These are phyloP conservation scores for Plectosphaerella plurivora DNA, from an alignment of 2,329 filamentous ascomycete genomes.

Conservation along the genomic window DNA sequence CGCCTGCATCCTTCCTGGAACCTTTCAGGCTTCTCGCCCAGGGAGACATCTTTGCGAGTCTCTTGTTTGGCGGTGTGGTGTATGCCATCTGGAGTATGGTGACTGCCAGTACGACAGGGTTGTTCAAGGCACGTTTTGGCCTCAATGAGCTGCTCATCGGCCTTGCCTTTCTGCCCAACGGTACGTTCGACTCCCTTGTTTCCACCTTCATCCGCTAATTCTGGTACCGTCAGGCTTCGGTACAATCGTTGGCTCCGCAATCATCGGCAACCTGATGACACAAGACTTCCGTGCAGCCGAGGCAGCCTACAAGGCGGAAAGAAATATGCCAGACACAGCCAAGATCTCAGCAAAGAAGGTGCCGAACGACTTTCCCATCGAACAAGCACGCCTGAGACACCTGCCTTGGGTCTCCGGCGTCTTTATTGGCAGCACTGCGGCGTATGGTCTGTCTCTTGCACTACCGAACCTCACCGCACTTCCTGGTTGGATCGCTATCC, in stretches of 20 bases:
- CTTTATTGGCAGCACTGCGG: constrained; percentile 21
- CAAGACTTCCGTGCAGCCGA: constrained; percentile 14
- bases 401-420: constrained; percentile 31
- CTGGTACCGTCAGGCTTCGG: constrained; percentile 20
- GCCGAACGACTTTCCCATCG: constrained; percentile 35
- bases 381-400: constrained; percentile 31
- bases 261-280: constrained; percentile 36
- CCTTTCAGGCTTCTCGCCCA: constrained; percentile 33
- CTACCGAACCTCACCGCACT: constrained; percentile 11
- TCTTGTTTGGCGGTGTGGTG: constrained; percentile 32
- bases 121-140: constrained; percentile 23
- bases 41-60: constrained; percentile 36
- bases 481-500: constrained; percentile 19
- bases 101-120: constrained; percentile 31
- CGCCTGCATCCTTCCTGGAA: constrained; percentile 22
- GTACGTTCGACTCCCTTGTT: constrained; percentile 3
- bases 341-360: constrained; percentile 16
- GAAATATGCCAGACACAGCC: constrained; percentile 17
- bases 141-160: constrained; percentile 18
- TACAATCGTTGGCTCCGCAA: constrained; percentile 33
- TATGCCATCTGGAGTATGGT: constrained; percentile 43
- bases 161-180: constrained; percentile 20
- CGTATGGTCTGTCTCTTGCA: constrained; percentile 26
- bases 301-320: constrained; percentile 15
- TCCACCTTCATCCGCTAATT: too few relatives aligned